Evolutionary conservation across 306 rosid genomes (phyloP), one percentile per base, ranked within the genome.

Genomic region (Pyrus bretschneideri): DNA sequence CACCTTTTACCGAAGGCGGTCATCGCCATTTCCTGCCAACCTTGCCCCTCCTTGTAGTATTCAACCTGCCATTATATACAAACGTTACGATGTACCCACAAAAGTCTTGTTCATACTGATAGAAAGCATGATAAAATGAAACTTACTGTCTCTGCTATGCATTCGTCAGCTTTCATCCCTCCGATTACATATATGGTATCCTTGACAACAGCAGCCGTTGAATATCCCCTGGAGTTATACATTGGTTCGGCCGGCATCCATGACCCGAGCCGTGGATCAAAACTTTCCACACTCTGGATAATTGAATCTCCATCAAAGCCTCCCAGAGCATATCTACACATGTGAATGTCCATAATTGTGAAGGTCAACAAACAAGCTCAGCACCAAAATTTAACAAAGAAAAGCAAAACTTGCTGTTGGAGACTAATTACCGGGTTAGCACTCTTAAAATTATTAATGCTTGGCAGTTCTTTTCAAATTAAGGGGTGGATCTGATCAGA

Each of bases 141-240:
- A 83, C 93, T 82, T 78, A 90, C 94, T 1, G 72, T 77, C 11
- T 88, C 87, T 65, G 84, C 81, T 57, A 90, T 64, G 67, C 18
- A 73, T 13, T 79, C 76, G 14, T 62, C 84, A 33, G 6, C 74
- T 73, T 74, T 79, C 60, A 89, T 74, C 49, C 97, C 98, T 60
- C 97, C 98, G 52, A 94, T 79, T 54, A 84, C 79, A 66, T 66
- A 85, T 52, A 94, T 90, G 11, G 93, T 80, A 3, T 87, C 91
- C 9, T 87, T 74, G 58, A 91, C 80, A 29, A 84, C 93, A 12
- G 84, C 90, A 66, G 97, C 96, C 21, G 82, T 91, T n/a, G 74
- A 79, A 84, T 80, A 84, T 61, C 90, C 88, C 42, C 86, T 66
- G 6, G 76, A 23, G 52, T 77, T 72, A 49, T 83, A 84, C 88